Conservation (phyloP, 2,329 filamentous ascomycete species). For the Pestalotiopsis sp. region DNA sequence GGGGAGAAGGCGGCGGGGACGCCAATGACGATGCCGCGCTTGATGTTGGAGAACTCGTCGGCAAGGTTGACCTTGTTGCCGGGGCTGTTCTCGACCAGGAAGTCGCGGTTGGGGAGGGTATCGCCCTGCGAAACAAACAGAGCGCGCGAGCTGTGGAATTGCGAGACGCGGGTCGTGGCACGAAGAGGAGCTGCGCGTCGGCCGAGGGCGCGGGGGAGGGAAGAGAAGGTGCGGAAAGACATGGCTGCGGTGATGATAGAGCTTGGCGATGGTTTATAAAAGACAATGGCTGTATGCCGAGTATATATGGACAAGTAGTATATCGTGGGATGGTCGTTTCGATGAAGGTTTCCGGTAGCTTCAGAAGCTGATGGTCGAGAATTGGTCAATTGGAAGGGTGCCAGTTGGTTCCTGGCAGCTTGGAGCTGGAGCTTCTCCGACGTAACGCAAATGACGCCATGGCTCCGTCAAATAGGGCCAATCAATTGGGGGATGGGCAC, state of each 20-base stretch:
- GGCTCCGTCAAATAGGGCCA: background rate
- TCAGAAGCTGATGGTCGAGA: background rate
- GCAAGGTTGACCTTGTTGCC: conserved; percentile 89
- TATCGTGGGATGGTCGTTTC: background rate
- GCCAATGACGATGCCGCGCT: conserved; percentile 81
- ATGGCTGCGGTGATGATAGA: conserved; percentile 16
- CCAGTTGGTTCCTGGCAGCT: no score
- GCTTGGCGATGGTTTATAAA: background rate
- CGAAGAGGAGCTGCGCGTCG: conserved; percentile 24
- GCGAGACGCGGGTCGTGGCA: conserved; percentile 26
- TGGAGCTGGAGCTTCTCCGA: background rate
- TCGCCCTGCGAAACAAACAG: conserved; percentile 78
- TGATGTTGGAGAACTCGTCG: conserved; percentile 65
- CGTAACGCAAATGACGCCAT: conserved; percentile 1
- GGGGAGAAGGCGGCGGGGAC: conserved; percentile 77
- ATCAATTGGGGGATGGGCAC: background rate
- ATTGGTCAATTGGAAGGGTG: background rate
- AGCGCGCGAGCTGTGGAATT: conserved; percentile 68
- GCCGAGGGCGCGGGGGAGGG: conserved; percentile 23
- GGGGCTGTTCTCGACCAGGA: conserved; percentile 82
- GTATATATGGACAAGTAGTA: background rate
- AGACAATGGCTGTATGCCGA: background rate
- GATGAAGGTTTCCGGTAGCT: background rate
- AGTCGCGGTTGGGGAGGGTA: conserved; percentile 73
- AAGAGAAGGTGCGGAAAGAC: conserved; percentile 28